Evolutionary conservation across 148 eudicot genomes (phyloP).

Genomic region (Polygonum maritimum): DNA sequence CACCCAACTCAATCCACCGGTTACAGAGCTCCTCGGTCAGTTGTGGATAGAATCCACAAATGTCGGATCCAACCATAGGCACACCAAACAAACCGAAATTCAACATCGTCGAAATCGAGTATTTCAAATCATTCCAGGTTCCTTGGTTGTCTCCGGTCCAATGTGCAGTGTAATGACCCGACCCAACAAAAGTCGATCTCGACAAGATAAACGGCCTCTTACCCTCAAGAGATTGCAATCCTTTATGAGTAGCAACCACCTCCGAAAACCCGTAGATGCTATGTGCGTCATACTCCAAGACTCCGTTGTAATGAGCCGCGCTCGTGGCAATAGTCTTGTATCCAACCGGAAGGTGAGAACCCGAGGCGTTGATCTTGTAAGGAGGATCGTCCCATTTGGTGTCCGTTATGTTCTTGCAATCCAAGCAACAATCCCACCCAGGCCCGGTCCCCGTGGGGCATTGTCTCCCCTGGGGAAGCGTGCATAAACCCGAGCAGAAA

Average conservation of each 20-base stretch:
- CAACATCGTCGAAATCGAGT: slow-evolving; percentile 76
- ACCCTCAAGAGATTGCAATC: slow-evolving; percentile 54
- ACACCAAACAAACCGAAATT: slow-evolving; percentile 88
- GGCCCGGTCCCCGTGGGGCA: slow-evolving; percentile 75
- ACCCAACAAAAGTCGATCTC: slow-evolving; percentile 63
- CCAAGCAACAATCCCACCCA: slow-evolving; percentile 70
- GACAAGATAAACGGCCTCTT: slow-evolving; percentile 76
- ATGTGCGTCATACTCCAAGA: slow-evolving; percentile 81
- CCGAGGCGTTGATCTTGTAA: slow-evolving; percentile 81
- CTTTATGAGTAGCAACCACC: slow-evolving; percentile 72
- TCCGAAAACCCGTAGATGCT: slow-evolving; percentile 73
- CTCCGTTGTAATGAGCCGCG: slow-evolving; percentile 76
- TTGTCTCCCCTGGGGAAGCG: slow-evolving; percentile 41
- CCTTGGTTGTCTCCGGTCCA: slow-evolving; percentile 96
- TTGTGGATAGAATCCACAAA: slow-evolving; percentile 86
- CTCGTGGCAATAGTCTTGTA: slow-evolving; percentile 94
- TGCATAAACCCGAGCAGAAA: slow-evolving; percentile 79
- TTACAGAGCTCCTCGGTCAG: slow-evolving; percentile 91
- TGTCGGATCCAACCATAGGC: slow-evolving; percentile 95
- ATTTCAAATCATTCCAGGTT: slow-evolving; percentile 67
- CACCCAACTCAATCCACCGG: slow-evolving; percentile 94
- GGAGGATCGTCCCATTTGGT: slow-evolving; percentile 90
- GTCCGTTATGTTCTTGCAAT: slow-evolving; percentile 70
- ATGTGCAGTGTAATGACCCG: slow-evolving; percentile 50
- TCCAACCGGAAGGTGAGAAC: slow-evolving; percentile 41